Base-by-base conservation (phyloP, 2,329 filamentous ascomycete species). In the Didymella exigua region DNA sequence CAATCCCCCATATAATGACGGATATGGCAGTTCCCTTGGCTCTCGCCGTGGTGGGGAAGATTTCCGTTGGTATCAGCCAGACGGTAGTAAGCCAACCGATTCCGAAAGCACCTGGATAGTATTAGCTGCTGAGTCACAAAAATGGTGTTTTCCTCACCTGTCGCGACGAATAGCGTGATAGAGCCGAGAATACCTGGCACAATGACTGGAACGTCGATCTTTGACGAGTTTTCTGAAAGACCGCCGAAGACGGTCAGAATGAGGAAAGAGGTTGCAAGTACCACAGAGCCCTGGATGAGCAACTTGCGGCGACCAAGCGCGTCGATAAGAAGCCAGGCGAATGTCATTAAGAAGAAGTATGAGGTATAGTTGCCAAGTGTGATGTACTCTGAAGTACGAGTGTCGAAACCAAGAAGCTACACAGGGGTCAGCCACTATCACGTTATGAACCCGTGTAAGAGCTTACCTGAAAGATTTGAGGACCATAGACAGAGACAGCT, bases 401-500 rank as follows among this genome's bases (percentile, higher is more conserved):
- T 78, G 16, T 71, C 68, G 66, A 86, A 85, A 14, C 84, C 84
- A 3, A 87, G 79, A 9, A 87, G 79, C 68, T 85, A 76, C 66
- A 21, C 7, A 19, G 2, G 16, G 13, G 30, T 55, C 19, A 55
- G n/a, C 14, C 23, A 27, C 24, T 13, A 18, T 2, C 9, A 5
- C 9, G 23, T 11, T 23, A 13, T 21, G 30, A 27, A 14, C n/a
- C 14, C n/a, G n/a, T 13, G 40, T n/a, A 5, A 26, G 18, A 10
- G 57, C 65, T 60, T 58, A 72, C 71, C 49, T 84, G 79, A 67
- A 87, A 87, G 48, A 87, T 86, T 60, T 87, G 85, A 2, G 84
- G 84, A 0, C 84, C 85, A 54, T 87, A 87, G 2, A 87, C 84
- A 16, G 80, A 84, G 2, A 87, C 82, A 0, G 84, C 85, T 2